Evolutionary conservation across 306 rosid species (phyloP).

Genomic region (Calophaca sinica): DNA sequence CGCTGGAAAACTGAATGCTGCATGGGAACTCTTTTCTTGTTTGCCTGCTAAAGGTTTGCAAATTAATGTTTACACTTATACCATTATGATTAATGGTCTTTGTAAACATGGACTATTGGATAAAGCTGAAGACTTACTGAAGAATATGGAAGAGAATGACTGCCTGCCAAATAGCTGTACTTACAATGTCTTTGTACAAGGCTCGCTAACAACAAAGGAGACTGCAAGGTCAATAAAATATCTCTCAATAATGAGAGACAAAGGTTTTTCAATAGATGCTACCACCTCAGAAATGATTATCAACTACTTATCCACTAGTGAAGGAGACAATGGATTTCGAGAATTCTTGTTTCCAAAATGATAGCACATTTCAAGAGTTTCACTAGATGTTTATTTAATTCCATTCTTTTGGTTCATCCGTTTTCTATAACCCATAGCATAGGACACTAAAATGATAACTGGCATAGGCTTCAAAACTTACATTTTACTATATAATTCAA

Average conservation of each 20-base stretch:
- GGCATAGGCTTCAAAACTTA: constrained; percentile 23
- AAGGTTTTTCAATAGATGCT: constrained; percentile 52
- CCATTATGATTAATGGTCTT: constrained; percentile 54
- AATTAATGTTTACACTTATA: constrained; percentile 46
- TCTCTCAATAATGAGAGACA: constrained; percentile 44
- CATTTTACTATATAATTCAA: constrained; percentile 20
- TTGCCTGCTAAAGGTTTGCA: constrained; percentile 51
- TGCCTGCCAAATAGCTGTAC: constrained; percentile 43
- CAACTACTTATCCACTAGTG: constrained; percentile 40
- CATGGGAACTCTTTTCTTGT: constrained; percentile 48
- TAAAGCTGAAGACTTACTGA: constrained; percentile 50
- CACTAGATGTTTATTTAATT: constrained; percentile 22
- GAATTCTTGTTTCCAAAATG: constrained; percentile 46
- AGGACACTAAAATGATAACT: constrained; percentile 1
- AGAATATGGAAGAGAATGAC: constrained; percentile 48
- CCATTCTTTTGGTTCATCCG: constrained; percentile 2
- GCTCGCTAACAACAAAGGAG: constrained; percentile 45
- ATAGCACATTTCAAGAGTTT: constrained; percentile 37
- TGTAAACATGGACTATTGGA: constrained; percentile 49
- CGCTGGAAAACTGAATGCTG: constrained; percentile 47
- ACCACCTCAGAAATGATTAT: constrained; percentile 48
- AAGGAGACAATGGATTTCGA: constrained; percentile 34
- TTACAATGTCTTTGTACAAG: constrained; percentile 55
- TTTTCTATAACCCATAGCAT: constrained; percentile 6
- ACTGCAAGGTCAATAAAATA: constrained; percentile 42